Percentiles rank a stretch among this genome's conserved stretches.
phyloP scores from a whole-genome alignment of 108 stramenopile species.

The Skeletonema costatum region DNA sequence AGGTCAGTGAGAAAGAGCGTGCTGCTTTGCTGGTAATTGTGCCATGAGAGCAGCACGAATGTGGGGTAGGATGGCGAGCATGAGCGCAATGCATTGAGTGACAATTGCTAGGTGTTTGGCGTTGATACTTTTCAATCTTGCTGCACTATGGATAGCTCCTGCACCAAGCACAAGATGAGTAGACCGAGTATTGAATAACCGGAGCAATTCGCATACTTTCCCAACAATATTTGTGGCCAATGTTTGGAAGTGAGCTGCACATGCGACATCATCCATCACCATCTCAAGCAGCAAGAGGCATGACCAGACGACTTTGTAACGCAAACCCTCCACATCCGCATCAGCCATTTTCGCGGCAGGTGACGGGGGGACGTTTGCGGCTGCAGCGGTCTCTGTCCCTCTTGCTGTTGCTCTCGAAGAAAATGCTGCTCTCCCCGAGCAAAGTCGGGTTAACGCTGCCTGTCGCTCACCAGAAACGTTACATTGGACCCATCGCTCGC shows the following conservation, averaged over 20 bases:
- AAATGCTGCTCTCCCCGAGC: slow-evolving; percentile 74
- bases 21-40: slow-evolving; percentile 91
- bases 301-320: slow-evolving; percentile 94
- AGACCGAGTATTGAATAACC: slow-evolving; percentile 91
- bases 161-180: slow-evolving; percentile 93
- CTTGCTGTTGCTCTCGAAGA: slow-evolving; percentile 40
- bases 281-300: slow-evolving; percentile 92
- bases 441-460: slow-evolving; percentile 73
- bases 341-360: slow-evolving; percentile 56
- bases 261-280: slow-evolving; percentile 80
- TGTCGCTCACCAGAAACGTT: slow-evolving; percentile 85
- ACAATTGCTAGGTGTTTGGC: slow-evolving; percentile 95
- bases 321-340: slow-evolving; percentile 81
- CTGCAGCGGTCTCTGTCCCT: slow-evolving; percentile 17
- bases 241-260: slow-evolving; percentile 86
- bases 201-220: slow-evolving; percentile 85
- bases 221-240: slow-evolving; percentile 86
- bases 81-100: slow-evolving; percentile 89
- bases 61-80: slow-evolving; percentile 87
- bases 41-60: slow-evolving; percentile 92
- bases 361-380: slow-evolving; percentile 3
- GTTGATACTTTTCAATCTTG: slow-evolving; percentile 89
- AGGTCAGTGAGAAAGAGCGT: slow-evolving; percentile 83
- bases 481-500: slow-evolving; percentile 92
- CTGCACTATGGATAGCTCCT: slow-evolving; percentile 91